These are phyloP conservation scores for Pontederia crassipes DNA, from an alignment of 176 grass and related monocot genomes.

Conservation along the genomic window DNA sequence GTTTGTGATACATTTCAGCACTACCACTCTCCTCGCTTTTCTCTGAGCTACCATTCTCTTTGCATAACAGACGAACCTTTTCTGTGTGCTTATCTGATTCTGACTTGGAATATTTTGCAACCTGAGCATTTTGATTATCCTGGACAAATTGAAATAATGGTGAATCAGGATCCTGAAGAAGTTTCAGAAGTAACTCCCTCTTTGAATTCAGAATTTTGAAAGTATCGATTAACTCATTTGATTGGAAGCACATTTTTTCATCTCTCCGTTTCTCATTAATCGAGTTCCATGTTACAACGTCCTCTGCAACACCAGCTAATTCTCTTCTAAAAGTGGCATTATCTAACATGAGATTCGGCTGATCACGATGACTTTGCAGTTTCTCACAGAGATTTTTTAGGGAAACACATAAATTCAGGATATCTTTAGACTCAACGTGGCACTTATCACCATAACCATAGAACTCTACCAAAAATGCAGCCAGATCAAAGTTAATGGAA, in stretches of 20 bases:
- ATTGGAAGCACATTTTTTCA: constrained; percentile 23
- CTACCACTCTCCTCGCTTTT: constrained; percentile 23
- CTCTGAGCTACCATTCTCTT: constrained; percentile 9
- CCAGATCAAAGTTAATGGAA: constrained; percentile 53
- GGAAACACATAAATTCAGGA: constrained; percentile 7
- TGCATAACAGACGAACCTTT: constrained; percentile 18
- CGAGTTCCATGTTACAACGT: constrained; percentile 42
- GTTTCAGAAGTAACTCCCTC: constrained; percentile 47
- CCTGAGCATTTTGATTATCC: constrained; percentile 39
- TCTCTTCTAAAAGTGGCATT: constrained; percentile 41
- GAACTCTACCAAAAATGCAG: constrained; percentile 46
- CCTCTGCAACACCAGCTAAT: constrained; percentile 46
- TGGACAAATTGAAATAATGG: constrained; percentile 39
- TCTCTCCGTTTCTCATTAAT: constrained; percentile 22
- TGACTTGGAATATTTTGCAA: constrained; percentile 8
- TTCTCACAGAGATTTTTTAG: constrained; percentile 19
- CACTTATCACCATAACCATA: constrained; percentile 35
- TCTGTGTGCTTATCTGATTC: constrained; percentile 18
- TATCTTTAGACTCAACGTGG: constrained; percentile 18
- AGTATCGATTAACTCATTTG: constrained; percentile 48
- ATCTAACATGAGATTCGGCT: constrained; percentile 10
- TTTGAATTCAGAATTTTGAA: constrained; percentile 47
- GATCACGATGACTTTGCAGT: constrained; percentile 17
- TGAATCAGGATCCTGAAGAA: constrained; percentile 67
- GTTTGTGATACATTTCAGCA: constrained; percentile 19